phyloP scores from a whole-genome alignment of 164 flowering plant species.

The Kingdonia uniflora region DNA sequence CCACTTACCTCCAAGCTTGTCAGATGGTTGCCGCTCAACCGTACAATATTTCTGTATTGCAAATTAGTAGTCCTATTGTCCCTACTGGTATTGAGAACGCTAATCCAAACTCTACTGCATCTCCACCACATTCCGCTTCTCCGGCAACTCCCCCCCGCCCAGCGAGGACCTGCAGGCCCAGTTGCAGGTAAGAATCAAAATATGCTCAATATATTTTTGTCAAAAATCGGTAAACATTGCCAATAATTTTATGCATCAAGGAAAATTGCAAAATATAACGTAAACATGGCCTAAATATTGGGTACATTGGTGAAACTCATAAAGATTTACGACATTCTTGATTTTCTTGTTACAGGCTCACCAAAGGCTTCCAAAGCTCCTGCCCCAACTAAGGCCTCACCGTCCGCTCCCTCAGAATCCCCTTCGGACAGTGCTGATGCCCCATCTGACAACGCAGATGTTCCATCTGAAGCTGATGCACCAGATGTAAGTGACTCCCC shows the following conservation, averaged over 20 bases:
- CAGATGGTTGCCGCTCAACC: conserved; percentile 33
- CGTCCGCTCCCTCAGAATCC: background rate
- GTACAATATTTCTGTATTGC: conserved; percentile 48
- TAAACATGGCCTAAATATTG: too few species aligned
- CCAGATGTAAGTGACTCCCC: conserved; percentile 9
- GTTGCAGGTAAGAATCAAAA: too few species aligned
- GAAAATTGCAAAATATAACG: too few species aligned
- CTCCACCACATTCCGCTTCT: conserved; percentile 17
- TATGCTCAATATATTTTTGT: too few species aligned
- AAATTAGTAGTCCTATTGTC: conserved; percentile 29
- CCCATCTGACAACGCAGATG: conserved; percentile 7
- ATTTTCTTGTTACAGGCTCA: too few species aligned
- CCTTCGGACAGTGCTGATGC: conserved; percentile 5
- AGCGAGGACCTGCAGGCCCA: too few species aligned
- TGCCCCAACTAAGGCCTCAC: too few species aligned
- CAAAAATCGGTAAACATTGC: too few species aligned
- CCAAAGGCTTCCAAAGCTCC: too few species aligned
- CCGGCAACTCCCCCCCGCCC: conserved; percentile 1
- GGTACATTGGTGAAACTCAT: too few species aligned
- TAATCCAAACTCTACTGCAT: background rate
- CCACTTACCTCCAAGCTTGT: conserved; percentile 24
- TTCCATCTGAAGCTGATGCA: conserved; percentile 11
- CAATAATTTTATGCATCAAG: too few species aligned
- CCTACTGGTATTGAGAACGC: conserved; percentile 28
- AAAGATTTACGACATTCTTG: too few species aligned